phyloP scores from a whole-genome alignment of 495 filamentous ascomycete genomes.

The Parmelia sp. region DNA sequence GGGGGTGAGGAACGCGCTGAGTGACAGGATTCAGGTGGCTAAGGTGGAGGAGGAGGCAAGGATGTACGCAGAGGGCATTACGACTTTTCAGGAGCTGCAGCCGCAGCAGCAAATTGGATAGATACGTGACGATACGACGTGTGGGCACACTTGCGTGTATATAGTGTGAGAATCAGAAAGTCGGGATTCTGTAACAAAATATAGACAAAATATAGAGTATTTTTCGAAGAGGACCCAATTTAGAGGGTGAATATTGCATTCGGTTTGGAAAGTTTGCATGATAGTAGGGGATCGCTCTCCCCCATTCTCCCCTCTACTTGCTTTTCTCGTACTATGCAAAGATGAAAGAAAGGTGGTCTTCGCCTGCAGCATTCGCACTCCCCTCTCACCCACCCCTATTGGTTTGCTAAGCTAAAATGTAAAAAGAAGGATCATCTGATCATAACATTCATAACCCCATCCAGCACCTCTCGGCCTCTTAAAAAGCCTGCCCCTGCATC shows the following conservation, averaged over 20 bases:
- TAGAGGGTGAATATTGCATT: not conserved
- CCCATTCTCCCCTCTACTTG: not conserved
- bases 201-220: not conserved
- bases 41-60: slow-evolving; percentile 27
- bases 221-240: not conserved
- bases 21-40: slow-evolving; percentile 22
- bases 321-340: not conserved
- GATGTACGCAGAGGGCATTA: slow-evolving; percentile 25
- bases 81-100: slow-evolving; percentile 1
- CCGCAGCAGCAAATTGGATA: not conserved
- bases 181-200: too few species aligned
- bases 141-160: not conserved
- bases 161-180: not conserved
- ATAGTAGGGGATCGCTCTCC: not conserved
- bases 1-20: slow-evolving; percentile 26
- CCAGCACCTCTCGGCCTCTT: not conserved
- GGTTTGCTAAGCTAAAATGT: not conserved
- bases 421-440: not conserved
- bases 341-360: not conserved
- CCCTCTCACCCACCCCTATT: not conserved
- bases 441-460: not conserved
- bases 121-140: not conserved
- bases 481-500: slow-evolving; percentile 13
- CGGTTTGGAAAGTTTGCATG: not conserved
- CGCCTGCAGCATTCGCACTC: not conserved